Evolutionary conservation across 192 early-diverging fungal species (phyloP), one percentile per base, ranked within the genome.

Genomic region (Coemansia sp.): DNA sequence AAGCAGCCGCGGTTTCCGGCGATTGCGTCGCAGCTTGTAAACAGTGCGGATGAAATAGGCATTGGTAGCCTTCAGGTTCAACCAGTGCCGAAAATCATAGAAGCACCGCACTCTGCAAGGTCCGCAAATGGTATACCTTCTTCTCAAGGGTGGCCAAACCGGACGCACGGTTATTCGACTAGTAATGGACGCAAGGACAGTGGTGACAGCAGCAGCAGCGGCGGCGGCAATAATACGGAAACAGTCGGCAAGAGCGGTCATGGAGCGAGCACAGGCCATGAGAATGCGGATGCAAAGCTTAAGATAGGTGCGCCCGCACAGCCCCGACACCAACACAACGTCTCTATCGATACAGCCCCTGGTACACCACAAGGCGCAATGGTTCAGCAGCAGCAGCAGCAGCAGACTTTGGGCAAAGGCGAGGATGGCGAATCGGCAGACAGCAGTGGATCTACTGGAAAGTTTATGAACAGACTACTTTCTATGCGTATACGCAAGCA

Each of bases 401-500:
- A 72, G 23, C 26, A 52, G 12, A 38, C 23, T 13, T 54, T 23
- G 37, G 65, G 59, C 44, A 82, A 71, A 62, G 62, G 56, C 3
- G 79, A 73, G 1, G 80, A 83, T 39, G 61, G 65, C 32, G 81
- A 83, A n/a, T 61, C 70, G 9, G 54, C 63, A 15, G 59, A 54
- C 41, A 74, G 72, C 75, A 75, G 60, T 37, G 81, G 67, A 2
- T 70, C 81, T 1, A 47, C 69, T 16, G 81, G 75, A 3, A 78
- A 83, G 64, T 78, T 78, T 50, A 77, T 83, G 59, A 71, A 61
- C 45, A 65, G 80, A 4, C 52, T 83, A 52, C 63, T 57, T 21
- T 83, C 80, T 16, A 83, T 83, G 75, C 80, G 80, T 5, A 69
- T 83, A 45, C 80, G 80, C 13, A 65, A 70, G 43, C 80, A 83